These are phyloP conservation scores for Catenaria anguillulae DNA, from an alignment of 371 early-diverging fungal genomes.

Conservation along the genomic window DNA sequence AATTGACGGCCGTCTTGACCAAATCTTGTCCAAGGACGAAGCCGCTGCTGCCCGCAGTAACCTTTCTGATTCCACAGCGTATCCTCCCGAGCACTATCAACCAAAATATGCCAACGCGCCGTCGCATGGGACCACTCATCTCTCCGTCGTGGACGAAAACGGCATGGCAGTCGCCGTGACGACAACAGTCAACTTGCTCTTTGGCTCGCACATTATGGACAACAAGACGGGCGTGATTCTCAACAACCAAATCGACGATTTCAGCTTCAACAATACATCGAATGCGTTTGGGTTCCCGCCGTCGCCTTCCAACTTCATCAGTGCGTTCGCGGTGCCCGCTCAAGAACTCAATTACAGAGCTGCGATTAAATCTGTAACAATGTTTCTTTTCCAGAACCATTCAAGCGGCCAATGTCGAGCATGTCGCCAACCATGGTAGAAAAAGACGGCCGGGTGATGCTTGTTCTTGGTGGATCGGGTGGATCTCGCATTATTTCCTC, in stretches of 20 bases:
- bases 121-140: slow-evolving; percentile 93
- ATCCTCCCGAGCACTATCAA: slow-evolving; percentile 50
- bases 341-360: not conserved
- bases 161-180: slow-evolving; percentile 81
- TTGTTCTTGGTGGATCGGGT: slow-evolving; percentile 84
- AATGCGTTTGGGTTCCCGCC: slow-evolving; percentile 76
- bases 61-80: slow-evolving; percentile 45
- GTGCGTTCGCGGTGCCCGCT: slow-evolving; percentile 21
- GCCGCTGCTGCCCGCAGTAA: slow-evolving; percentile 48
- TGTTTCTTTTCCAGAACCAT: slow-evolving; percentile 34
- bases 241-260: slow-evolving; percentile 98
- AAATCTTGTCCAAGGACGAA: slow-evolving; percentile 50
- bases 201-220: slow-evolving; percentile 93
- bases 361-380: too few species aligned
- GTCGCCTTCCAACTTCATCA: slow-evolving; percentile 65
- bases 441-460: slow-evolving; percentile 45
- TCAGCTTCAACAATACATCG: slow-evolving; percentile 69
- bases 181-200: slow-evolving; percentile 86
- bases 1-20: slow-evolving; percentile 29
- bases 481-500: slow-evolving; percentile 88
- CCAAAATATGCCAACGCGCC: slow-evolving; percentile 59
- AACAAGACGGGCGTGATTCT: slow-evolving; percentile 87
- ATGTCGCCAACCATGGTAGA: slow-evolving; percentile 77
- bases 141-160: slow-evolving; percentile 76
- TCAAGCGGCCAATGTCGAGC: slow-evolving; percentile 88